A percentile compares a stretch with the other conserved stretches of the same genome.
These are phyloP conservation scores for Acacia melanoxylon DNA, from an alignment of 306 rosid genomes.

Conservation along the genomic window DNA sequence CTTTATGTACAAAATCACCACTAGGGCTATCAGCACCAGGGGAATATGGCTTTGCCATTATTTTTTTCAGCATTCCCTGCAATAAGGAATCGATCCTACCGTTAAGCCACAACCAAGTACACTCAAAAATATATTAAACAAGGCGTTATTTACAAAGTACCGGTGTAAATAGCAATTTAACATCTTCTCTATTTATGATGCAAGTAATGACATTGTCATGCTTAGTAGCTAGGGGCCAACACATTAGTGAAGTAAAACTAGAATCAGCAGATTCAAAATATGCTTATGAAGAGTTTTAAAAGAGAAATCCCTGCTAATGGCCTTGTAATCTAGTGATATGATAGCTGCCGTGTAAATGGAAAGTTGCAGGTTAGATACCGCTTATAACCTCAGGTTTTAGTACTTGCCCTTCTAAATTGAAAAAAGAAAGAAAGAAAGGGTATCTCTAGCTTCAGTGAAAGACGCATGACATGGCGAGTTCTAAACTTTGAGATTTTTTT, in stretches of 20 bases:
- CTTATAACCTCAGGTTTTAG: too few relatives aligned
- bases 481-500: not conserved
- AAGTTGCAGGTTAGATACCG: too few relatives aligned
- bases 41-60: constrained; percentile 77
- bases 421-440: not conserved
- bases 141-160: not conserved
- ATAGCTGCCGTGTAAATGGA: too few relatives aligned
- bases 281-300: not conserved
- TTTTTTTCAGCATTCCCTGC: constrained; percentile 53
- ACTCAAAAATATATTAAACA: not conserved
- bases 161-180: too few relatives aligned
- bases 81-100: constrained; percentile 18
- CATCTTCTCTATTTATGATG: not conserved
- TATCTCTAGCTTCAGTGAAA: constrained; percentile 7
- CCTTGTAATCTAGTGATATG: too few relatives aligned
- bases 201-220: not conserved
- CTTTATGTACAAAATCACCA: constrained; percentile 52
- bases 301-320: too few relatives aligned
- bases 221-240: not conserved
- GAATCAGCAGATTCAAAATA: not conserved
- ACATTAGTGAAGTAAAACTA: not conserved
- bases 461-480: not conserved
- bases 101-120: not conserved
- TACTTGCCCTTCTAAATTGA: too few relatives aligned
- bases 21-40: constrained; percentile 57